Evolutionary conservation across 2,329 filamentous ascomycete species (phyloP).

Genomic region (Aspergillus ochraceus): DNA sequence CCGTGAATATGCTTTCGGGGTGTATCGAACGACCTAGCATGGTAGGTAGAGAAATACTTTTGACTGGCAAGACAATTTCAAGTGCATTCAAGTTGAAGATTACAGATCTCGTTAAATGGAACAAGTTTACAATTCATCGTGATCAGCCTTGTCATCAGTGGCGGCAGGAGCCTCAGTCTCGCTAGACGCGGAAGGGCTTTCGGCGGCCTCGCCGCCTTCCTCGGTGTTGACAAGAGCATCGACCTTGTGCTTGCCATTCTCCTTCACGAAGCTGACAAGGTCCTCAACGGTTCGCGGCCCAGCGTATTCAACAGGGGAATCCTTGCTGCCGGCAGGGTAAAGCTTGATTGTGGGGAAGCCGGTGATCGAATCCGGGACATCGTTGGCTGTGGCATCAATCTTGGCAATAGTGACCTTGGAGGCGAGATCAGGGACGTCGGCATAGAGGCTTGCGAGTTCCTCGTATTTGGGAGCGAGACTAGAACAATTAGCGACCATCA

Average conservation of each 20-base stretch:
- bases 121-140: slow-evolving; percentile 41
- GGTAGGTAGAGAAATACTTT: background rate
- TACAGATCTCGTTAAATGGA: slow-evolving; percentile 8
- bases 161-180: slow-evolving; percentile 22
- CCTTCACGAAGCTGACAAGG: slow-evolving; percentile 85
- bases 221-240: slow-evolving; percentile 63
- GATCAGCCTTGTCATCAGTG: slow-evolving; percentile 30
- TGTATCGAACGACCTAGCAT: background rate
- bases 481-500: background rate
- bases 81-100: background rate
- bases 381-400: slow-evolving; percentile 94
- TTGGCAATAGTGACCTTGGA: slow-evolving; percentile 73
- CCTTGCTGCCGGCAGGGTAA: slow-evolving; percentile 87
- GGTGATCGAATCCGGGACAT: slow-evolving; percentile 93
- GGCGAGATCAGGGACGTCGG: slow-evolving; percentile 48
- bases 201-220: slow-evolving; percentile 36
- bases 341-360: slow-evolving; percentile 99
- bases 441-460: slow-evolving; percentile 60
- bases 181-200: slow-evolving; percentile 21
- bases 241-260: slow-evolving; percentile 89
- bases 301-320: slow-evolving; percentile 78
- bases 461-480: slow-evolving; percentile 68
- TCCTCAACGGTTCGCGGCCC: slow-evolving; percentile 89
- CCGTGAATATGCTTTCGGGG: background rate
- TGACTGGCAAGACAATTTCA: background rate